Base-by-base conservation (phyloP, 176 grass and related monocot genomes). In the Chloris gayana region DNA sequence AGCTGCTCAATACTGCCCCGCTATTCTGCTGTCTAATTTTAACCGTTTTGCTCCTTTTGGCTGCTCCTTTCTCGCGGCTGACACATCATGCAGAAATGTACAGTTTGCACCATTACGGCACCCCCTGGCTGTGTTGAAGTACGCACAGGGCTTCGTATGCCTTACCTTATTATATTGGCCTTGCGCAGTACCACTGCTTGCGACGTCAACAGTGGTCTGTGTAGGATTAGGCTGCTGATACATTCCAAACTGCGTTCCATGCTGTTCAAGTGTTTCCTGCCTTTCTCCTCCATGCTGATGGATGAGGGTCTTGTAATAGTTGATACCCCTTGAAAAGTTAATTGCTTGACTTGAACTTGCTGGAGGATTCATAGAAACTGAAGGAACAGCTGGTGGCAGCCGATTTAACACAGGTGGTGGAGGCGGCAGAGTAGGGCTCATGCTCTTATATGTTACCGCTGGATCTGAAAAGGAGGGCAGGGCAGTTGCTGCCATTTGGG, bases 231-330 rank as follows among this genome's bases (percentile, higher is more conserved):
- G 32, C 33, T 85, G 83, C 9, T 82, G 73, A 76, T 91, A 88
- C 73, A 70, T 77, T 83, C 83, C 85, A 64, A 75, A 83, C 29
- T 90, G 89, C 51, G 75, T 37, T 41, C 56, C 53, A 69, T 79
- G 78, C 19, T 69, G 82, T 73, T 88, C 80, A 37, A 39, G 18
- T 49, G 60, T 30, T 49, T 88, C 91, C 67, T 89, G 85, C 69
- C 78, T 94, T 44, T 94, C 91, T 63, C 85, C 95, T 37, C 97
- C 97, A 80, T 99, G 97, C 69, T 96, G 93, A 69, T 93, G 88
- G 74, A 99, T 91, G 7, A 99, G 85, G 46, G 58, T 93, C 80
- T 93, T 93, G 64, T 91, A 91, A 56, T 96, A 99, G 80, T 80
- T 82, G 22, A 87, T 70, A 31, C 86, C 97, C 51, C 74, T 69